These are phyloP conservation scores for Aphanomyces euteiches DNA, from an alignment of 352 stramenopile genomes.

Conservation along the genomic window DNA sequence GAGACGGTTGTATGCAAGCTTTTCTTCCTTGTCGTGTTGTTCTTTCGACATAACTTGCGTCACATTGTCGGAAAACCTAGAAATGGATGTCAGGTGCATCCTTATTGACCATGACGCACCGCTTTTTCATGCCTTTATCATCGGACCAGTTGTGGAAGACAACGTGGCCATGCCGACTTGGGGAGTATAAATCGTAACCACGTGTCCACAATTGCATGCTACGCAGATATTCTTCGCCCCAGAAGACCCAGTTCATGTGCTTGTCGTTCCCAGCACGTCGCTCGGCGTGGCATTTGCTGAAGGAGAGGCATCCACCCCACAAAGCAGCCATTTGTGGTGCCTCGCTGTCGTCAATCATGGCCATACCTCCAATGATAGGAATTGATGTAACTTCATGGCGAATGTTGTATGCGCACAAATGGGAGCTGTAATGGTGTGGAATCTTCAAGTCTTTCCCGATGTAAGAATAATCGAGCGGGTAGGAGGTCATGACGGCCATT, in stretches of 20 bases:
- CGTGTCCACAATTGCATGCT: constrained; percentile 65
- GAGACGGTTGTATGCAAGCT: constrained; percentile 64
- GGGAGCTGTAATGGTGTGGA: background rate
- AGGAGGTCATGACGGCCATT: background rate
- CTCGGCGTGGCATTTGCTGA: constrained; percentile 83
- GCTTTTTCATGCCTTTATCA: constrained; percentile 27
- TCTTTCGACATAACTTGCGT: background rate
- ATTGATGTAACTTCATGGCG: background rate
- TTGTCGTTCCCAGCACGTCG: constrained; percentile 76
- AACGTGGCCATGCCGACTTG: constrained; percentile 57
- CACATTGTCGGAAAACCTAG: constrained; percentile 1
- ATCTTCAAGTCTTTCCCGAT: background rate
- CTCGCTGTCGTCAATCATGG: background rate
- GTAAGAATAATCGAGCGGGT: background rate
- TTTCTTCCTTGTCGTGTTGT: constrained; percentile 40
- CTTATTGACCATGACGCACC: background rate
- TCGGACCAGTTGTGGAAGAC: constrained; percentile 77
- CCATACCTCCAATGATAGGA: background rate
- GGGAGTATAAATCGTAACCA: constrained; percentile 88
- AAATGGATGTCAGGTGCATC: background rate
- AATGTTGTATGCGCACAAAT: background rate
- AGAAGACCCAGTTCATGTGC: constrained; percentile 71
- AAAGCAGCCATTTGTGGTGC: constrained; percentile 1
- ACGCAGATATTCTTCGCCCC: constrained; percentile 77
- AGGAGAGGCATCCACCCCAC: constrained; percentile 41